A percentile compares a stretch with the other conserved stretches of the same genome.
These are phyloP conservation scores for Pichia insulana DNA, from an alignment of 805 yeast species.

Conservation along the genomic window DNA sequence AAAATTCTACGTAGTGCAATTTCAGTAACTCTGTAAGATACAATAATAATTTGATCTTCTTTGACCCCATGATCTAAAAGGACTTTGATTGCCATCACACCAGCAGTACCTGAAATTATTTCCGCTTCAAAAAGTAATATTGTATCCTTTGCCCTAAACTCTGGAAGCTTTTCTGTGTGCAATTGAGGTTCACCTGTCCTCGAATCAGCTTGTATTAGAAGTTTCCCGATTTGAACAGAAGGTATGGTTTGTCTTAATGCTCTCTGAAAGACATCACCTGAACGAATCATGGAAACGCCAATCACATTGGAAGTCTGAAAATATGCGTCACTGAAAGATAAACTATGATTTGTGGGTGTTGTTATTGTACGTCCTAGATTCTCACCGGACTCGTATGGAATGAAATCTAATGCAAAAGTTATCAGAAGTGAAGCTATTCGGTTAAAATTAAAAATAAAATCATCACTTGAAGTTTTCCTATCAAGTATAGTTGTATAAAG, in stretches of 20 bases:
- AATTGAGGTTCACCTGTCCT: constrained; percentile 90
- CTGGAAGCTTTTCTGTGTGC: constrained; percentile 72
- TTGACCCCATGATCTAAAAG: constrained; percentile 70
- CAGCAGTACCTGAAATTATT: constrained; percentile 85
- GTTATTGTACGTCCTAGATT: constrained; percentile 15
- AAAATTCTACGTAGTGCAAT: constrained; percentile 65
- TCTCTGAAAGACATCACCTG: constrained; percentile 87
- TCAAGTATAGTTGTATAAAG: constrained; percentile 64
- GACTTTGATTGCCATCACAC: constrained; percentile 89
- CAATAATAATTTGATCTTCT: constrained; percentile 54
- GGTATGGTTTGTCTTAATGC: constrained; percentile 73
- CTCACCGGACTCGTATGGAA: constrained; percentile 29
- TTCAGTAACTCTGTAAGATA: constrained; percentile 70
- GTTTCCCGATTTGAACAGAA: constrained; percentile 69
- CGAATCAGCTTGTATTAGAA: constrained; percentile 81
- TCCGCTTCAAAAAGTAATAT: constrained; percentile 80
- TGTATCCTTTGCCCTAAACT: constrained; percentile 24
- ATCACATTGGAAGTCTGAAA: constrained; percentile 40
- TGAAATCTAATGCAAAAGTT: constrained; percentile 55
- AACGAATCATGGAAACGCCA: constrained; percentile 75
- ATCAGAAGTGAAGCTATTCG: constrained; percentile 68
- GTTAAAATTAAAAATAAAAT: constrained; percentile 80
- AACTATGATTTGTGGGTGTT: constrained; percentile 33
- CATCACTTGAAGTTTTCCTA: constrained; percentile 50
- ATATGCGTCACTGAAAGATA: constrained; percentile 21